These are phyloP conservation scores for Ceratocystis alfenasii DNA, from an alignment of 2,329 filamentous ascomycete genomes.

Conservation along the genomic window DNA sequence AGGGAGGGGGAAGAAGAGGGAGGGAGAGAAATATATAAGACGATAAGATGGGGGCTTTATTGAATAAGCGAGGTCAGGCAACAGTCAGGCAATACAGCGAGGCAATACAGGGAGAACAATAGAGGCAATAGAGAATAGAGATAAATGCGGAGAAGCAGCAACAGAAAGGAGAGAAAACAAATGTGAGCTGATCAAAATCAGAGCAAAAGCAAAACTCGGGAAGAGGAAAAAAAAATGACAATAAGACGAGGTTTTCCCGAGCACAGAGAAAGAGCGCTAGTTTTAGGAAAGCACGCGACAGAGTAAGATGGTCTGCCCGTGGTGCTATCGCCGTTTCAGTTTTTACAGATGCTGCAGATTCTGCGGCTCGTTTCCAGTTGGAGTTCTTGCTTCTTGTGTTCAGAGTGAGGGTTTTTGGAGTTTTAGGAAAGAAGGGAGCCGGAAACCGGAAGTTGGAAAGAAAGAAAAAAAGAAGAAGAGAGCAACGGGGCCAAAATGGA, in stretches of 20 bases:
- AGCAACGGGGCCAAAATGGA: slow-evolving; percentile 1
- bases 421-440: background rate
- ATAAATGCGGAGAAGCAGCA: background rate
- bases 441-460: background rate
- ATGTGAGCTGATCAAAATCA: slow-evolving; percentile 3
- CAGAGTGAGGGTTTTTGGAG: background rate
- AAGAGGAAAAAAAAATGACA: slow-evolving; percentile 1
- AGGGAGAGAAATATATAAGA: background rate
- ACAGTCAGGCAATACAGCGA: background rate
- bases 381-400: too few species aligned
- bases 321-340: background rate
- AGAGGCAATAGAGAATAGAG: slow-evolving; percentile 12
- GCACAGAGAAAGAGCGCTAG: slow-evolving; percentile 7
- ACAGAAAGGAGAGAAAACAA: background rate
- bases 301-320: background rate
- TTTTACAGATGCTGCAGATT: background rate
- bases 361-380: background rate
- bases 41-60: too few species aligned
- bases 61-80: slow-evolving; percentile 3
- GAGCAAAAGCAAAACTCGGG: slow-evolving; percentile 15
- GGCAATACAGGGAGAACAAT: background rate
- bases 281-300: background rate
- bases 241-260: slow-evolving; percentile 11
- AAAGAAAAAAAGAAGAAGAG: background rate
- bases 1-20: slow-evolving; percentile 3